Percentiles rank a stretch among this genome's conserved stretches.
phyloP scores from a whole-genome alignment of 305 asterid genomes.

The Solanum chacoense region DNA sequence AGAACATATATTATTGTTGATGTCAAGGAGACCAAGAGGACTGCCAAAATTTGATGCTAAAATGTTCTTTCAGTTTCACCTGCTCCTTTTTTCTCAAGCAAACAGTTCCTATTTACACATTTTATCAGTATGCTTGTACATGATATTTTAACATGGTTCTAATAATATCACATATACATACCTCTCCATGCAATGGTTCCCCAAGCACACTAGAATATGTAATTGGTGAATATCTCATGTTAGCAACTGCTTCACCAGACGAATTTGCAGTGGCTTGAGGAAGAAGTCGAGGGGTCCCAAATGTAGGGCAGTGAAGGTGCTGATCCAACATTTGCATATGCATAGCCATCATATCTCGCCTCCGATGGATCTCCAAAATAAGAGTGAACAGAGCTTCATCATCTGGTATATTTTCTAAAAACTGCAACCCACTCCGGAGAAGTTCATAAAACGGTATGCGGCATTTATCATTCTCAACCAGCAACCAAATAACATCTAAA shows the following conservation, averaged over 20 bases:
- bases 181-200: constrained; percentile 99
- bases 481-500: constrained; percentile 87
- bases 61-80: background rate
- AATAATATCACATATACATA: constrained; percentile 12
- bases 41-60: background rate
- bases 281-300: constrained; percentile 90
- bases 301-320: constrained; percentile 96
- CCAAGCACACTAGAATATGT: constrained; percentile 98
- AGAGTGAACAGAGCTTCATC: constrained; percentile 93
- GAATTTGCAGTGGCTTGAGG: constrained; percentile 65
- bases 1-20: background rate
- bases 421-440: constrained; percentile 83
- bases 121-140: background rate
- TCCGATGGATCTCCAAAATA: constrained; percentile 84
- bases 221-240: constrained; percentile 85
- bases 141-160: background rate
- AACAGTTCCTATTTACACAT: background rate
- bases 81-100: background rate
- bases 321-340: constrained; percentile 99
- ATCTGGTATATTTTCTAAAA: constrained; percentile 89
- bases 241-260: constrained; percentile 72
- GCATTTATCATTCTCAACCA: constrained; percentile 76
- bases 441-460: constrained; percentile 94
- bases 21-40: background rate
- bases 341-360: constrained; percentile 94